phyloP scores from a whole-genome alignment of 306 rosid species.

The Vigna hirtella region DNA sequence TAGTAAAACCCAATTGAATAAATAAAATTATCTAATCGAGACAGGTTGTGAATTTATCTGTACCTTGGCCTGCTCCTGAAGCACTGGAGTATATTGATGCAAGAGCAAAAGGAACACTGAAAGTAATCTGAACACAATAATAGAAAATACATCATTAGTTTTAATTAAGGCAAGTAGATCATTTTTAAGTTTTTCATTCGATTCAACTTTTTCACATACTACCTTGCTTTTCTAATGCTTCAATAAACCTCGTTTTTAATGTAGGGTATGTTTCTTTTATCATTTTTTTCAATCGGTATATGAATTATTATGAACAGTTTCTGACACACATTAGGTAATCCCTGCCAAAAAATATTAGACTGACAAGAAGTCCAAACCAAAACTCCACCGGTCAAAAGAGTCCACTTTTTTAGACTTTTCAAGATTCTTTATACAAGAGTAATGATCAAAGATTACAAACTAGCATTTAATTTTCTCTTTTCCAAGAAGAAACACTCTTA shows the following conservation, averaged over 20 bases:
- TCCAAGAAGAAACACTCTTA: not conserved
- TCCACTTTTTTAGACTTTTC: not conserved
- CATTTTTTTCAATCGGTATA: not conserved
- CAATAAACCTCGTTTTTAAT: not conserved
- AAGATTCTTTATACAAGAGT: not conserved
- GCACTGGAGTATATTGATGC: constrained; percentile 69
- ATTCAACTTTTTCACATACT: not conserved
- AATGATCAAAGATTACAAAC: not conserved
- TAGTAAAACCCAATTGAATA: not conserved
- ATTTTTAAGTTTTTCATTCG: not conserved
- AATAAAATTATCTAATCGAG: not conserved
- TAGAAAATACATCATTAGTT: not conserved
- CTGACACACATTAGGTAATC: constrained; percentile 1
- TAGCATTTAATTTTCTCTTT: not conserved
- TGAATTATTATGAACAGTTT: not conserved
- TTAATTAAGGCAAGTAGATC: not conserved
- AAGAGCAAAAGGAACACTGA: constrained; percentile 75
- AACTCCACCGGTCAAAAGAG: constrained; percentile 10
- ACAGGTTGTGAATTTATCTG: not conserved
- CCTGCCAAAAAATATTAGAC: not conserved
- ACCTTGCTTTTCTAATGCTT: not conserved
- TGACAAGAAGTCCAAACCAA: not conserved
- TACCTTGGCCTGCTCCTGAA: constrained; percentile 87
- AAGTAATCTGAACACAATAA: constrained; percentile 57
- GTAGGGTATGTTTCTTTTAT: not conserved